Evolutionary conservation across 2,329 filamentous ascomycete genomes (phyloP).

Genomic region (Pezizomycotina sp.): DNA sequence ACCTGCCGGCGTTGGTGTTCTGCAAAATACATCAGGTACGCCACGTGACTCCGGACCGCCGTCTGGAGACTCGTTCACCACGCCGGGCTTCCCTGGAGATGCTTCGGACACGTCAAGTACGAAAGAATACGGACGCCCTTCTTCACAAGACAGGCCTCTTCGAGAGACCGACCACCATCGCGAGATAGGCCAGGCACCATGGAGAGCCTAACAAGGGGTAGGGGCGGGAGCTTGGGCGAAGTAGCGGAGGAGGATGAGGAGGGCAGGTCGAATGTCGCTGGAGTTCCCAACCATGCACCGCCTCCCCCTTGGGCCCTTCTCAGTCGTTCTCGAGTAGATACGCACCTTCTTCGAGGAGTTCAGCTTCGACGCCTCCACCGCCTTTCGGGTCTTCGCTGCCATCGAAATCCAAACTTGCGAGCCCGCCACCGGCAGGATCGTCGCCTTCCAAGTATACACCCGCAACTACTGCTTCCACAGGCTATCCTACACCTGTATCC

Average conservation of each 20-base stretch:
- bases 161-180: conserved; percentile 12
- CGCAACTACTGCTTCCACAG: conserved; percentile 28
- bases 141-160: neutral
- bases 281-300: conserved; percentile 7
- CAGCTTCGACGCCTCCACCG: conserved; percentile 27
- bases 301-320: conserved; percentile 10
- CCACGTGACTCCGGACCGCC: conserved; percentile 7
- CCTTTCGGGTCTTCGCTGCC: conserved; percentile 33
- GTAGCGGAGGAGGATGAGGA: conserved; percentile 16
- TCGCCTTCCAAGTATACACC: conserved; percentile 46
- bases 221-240: conserved; percentile 10
- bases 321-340: no score
- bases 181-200: conserved; percentile 12
- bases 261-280: conserved; percentile 5
- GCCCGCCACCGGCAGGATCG: conserved; percentile 31
- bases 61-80: conserved; percentile 6
- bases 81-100: conserved; percentile 4
- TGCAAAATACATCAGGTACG: conserved; percentile 8
- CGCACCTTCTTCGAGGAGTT: conserved; percentile 6
- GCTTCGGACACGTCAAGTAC: conserved; percentile 7
- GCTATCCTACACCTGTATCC: conserved; percentile 26
- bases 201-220: conserved; percentile 19
- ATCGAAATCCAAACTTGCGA: conserved; percentile 32
- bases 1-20: conserved; percentile 5
- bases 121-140: neutral